Evolutionary conservation across 1,139 yeast genomes (phyloP), one percentile per base, ranked within the genome.

Genomic region (Debaryomyces subglobosus): DNA sequence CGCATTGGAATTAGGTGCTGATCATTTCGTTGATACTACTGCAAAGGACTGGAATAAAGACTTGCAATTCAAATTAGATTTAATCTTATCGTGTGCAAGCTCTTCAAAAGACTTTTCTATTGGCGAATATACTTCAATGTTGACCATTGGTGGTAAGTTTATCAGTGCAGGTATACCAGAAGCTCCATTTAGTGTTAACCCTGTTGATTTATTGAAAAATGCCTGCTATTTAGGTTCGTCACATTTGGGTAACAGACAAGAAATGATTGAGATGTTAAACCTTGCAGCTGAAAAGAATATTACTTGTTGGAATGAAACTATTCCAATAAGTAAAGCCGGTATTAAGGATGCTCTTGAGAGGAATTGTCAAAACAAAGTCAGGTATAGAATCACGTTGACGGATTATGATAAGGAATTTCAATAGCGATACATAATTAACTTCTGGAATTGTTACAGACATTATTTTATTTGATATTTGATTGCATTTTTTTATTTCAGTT

Each of bases 351-450:
- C 80, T 5, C 67, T 79, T 54, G 72, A 73, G 30, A 72, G 78
- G 55, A 68, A 78, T 53, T 74, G 73, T 47, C 54, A 67, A 27
- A 83, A 84, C 58, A 85, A 84, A 52, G 86, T 82, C 49, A 78
- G 79, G 56, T 86, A 84, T 64, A 80, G 90, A 71, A 78, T 82
- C 59, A 85, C 84, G 8, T 69, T 85, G 58, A 78, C 81, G 47
- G 84, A 79, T 24, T 79, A 71, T 61, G 82, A 81, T 53, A 72
- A 80, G 32, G 33, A 43, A 37, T 49, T 49, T 29, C 23, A 39
- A 23, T 18, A 44, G n/a, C 20, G 23, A 20, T 20, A 20, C 10
- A 7, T 9, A 16, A 32, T 32, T 15, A 32, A 12, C 29, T 25
- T 12, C 12, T 27, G 4, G n/a, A 8, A 32, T 15, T 15, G 12